Evolutionary conservation across 1,284 basidiomycete genomes (phyloP), one percentile per base, ranked within the genome.

Genomic region (Apiotrichum sp.): DNA sequence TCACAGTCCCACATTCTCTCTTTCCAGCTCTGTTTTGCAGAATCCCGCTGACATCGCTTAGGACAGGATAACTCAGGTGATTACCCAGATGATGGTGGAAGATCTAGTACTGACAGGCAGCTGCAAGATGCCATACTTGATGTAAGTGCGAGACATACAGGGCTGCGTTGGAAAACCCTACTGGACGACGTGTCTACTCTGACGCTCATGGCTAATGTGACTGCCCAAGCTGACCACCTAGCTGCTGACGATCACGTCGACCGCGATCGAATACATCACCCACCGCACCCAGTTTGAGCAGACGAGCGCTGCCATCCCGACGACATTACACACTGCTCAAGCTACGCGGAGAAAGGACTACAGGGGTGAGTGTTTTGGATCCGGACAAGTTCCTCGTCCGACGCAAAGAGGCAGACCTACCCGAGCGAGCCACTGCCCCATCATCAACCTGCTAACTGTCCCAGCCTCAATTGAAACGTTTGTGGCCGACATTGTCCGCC

Each of bases 71-170:
- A 74, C 72, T 64, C 72, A 71, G 57, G 68, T 70, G 42, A n/a
- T n/a, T n/a, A n/a, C n/a, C n/a, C n/a, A n/a, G n/a, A n/a, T n/a
- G n/a, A 45, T 16, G 53, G 35, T 7, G 10, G 14, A 11, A 36
- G 14, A 8, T n/a, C 16, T 1, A 3, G 9, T 22, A 47, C 53
- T 61, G 38, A 58, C 47, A 11, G 5, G 3, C 55, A 75, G 67
- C 67, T 76, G 50, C 74, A 76, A 69, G 74, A 76, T 71, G 73
- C 74, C 53, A 74, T 76, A 47, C 62, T 75, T 64, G 70, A 72
- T 55, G 74, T 75, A 50, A 50, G 70, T 55, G n/a, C n/a, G n/a
- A n/a, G n/a, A n/a, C n/a, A n/a, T n/a, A n/a, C n/a, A n/a, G n/a
- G n/a, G n/a, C n/a, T n/a, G n/a, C n/a, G n/a, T n/a, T n/a, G n/a